Base-by-base conservation (phyloP, 306 rosid genomes). In the Sphenostylis stenocarpa region DNA sequence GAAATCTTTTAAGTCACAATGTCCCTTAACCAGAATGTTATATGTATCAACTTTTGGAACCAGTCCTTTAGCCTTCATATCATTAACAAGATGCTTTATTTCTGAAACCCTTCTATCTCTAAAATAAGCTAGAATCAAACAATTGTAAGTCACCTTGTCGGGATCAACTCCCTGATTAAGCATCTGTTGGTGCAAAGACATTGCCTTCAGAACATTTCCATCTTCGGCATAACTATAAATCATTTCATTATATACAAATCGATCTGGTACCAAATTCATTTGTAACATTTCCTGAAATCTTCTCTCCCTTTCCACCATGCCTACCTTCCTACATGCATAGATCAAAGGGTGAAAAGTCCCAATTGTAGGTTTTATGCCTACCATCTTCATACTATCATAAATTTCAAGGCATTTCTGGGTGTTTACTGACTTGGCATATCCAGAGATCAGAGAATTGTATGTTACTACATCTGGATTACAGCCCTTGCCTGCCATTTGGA, bases 371-470 rank as follows among this genome's bases (percentile, higher is more conserved):
- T 84, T 88, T 45, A 91, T 83, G 33, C 88, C 89, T 77, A 68
- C 11, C 17, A 53, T 82, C 90, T 90, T 90, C 96, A 93, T 82
- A 12, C 70, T 77, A 49, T 84, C 90, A 69, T 90, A 93, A 51
- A 90, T 71, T 48, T 90, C 85, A 2, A 93, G 84, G 61, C 93
- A 87, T 78, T 87, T 91, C 28, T 76, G 70, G 39, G 81, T 76
- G 81, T 89, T 82, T 70, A 84, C 83, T 20, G 72, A 48, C 62
- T 76, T 80, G 4, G 94, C 88, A 83, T 87, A 87, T 72, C 93
- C 97, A 36, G 96, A 78, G 72, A 91, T 91, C 62, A 93, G 77
- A 74, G 97, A 91, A 81, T 91, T 93, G 81, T 88, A 93, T 70
- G 98, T 86, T 72, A 93, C 86, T 29, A 88, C 93, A 75, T 93